These are phyloP conservation scores for Solidago caesia DNA, from an alignment of 129 eudicot species.

Conservation along the genomic window DNA sequence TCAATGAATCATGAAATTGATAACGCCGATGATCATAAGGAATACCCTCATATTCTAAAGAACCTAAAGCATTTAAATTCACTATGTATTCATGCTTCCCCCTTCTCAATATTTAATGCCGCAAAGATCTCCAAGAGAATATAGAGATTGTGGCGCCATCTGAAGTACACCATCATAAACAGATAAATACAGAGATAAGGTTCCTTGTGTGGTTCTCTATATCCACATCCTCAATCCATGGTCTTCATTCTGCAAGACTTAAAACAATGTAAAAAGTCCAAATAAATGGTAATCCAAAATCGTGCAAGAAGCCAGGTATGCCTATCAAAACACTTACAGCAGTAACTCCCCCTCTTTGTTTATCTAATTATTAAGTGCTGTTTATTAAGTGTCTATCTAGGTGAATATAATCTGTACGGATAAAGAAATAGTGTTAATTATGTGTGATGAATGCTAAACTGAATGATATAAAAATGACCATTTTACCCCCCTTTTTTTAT, in stretches of 20 bases:
- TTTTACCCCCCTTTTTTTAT: no score
- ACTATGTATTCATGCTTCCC: not conserved
- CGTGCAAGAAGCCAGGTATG: not conserved
- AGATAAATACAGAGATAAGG: not conserved
- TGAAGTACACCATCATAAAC: not conserved
- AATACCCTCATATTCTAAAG: not conserved
- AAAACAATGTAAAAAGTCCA: not conserved
- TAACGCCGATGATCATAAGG: not conserved
- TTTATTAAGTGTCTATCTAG: no score
- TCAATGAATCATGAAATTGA: not conserved
- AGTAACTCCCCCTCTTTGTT: not conserved
- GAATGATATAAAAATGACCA: no score
- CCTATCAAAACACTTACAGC: not conserved
- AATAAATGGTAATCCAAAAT: not conserved
- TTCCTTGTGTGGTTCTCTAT: not conserved
- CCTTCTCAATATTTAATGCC: not conserved
- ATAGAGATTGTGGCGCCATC: not conserved
- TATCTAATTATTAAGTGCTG: no score
- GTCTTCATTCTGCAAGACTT: conserved; percentile 16
- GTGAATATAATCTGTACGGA: no score
- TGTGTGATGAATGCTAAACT: no score
- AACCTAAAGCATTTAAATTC: not conserved
- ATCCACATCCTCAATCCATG: not conserved
- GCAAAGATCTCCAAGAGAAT: not conserved
- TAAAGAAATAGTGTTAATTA: no score